Base-by-base conservation (phyloP, 352 stramenopile genomes). In the Globisporangium uncinulatum region DNA sequence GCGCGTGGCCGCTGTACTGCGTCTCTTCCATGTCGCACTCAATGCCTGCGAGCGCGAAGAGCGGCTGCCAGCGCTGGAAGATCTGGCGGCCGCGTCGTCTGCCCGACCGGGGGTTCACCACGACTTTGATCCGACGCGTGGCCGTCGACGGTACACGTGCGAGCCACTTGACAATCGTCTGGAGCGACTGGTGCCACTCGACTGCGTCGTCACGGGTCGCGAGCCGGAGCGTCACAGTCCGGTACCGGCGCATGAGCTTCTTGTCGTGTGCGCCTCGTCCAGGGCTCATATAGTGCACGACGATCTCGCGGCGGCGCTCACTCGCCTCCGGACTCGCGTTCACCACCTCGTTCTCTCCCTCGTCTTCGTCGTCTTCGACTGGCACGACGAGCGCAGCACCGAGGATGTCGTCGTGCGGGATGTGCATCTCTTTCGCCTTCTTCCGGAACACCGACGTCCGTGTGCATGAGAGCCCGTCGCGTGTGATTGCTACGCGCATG, bases 21-120 rank as follows among this genome's bases (percentile, higher is more conserved):
- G 82, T 92, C 54, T 87, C 80, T 59, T 89, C 79, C 57, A 92
- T 79, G 57, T 89, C 78, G 41, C 82, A 92, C 51, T 85, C 47
- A 50, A 92, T 89, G 41, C 77, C 69, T 4, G 79, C 79, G 13
- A 87, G 62, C 51, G 81, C 70, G 36, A 92, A 69, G 31, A 89
- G 63, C 6, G 73, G 61, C 54, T 66, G 66, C 78, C 79, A 89
- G 10, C 77, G 68, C 39, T 79, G 57, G 71, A 74, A 92, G 39
- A 86, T 74, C 65, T 87, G 67, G 11, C 76, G 75, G 24, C 77
- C 82, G 10, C 69, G 76, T 21, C 79, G 79, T 47, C 70, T 74
- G 7, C 79, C 82, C 1, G 79, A 87, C 65, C 89, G 74, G 9
- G 82, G 82, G 67, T 92, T 92, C 51, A 92, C 76, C 9, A 92